Evolutionary conservation across 1,284 basidiomycete species (phyloP).

Genomic region (Cryptococcus amylolentus): DNA sequence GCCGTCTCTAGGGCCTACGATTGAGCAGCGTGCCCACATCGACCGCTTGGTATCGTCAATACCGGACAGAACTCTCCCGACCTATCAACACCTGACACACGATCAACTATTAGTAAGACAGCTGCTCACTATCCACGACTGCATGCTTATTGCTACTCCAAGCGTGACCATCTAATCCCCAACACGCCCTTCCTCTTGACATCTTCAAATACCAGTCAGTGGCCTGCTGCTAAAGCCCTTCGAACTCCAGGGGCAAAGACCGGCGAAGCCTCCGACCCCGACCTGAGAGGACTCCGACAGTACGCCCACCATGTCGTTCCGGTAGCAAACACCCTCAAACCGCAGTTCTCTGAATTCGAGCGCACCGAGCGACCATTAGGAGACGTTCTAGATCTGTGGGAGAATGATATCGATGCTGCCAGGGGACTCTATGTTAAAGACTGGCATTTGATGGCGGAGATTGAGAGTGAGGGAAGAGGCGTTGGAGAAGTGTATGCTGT

Average conservation of each 20-base stretch:
- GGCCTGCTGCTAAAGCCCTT: constrained; percentile 19
- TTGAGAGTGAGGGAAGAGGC: constrained; percentile 28
- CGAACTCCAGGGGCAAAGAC: not conserved
- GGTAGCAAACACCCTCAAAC: constrained; percentile 41
- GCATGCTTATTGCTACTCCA: not conserved
- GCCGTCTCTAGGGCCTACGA: not conserved
- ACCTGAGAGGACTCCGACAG: constrained; percentile 22
- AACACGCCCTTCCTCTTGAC: constrained; percentile 44
- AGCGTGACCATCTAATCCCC: constrained; percentile 40
- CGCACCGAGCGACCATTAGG: constrained; percentile 42
- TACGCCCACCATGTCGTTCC: constrained; percentile 46
- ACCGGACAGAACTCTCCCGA: constrained; percentile 16
- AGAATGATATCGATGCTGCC: not conserved
- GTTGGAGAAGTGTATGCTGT: constrained; percentile 51
- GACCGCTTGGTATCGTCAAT: not conserved
- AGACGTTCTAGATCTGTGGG: constrained; percentile 50
- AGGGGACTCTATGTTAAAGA: constrained; percentile 56
- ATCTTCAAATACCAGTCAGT: constrained; percentile 16
- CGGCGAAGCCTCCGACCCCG: constrained; percentile 15
- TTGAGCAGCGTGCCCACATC: constrained; percentile 1
- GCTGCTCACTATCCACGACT: no score
- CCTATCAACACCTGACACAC: constrained; percentile 24
- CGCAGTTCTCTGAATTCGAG: constrained; percentile 45
- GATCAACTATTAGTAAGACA: constrained; percentile 21
- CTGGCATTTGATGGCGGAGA: constrained; percentile 54